Conservation (phyloP, 2,329 filamentous ascomycete species). For the Microthyrium microscopicum region DNA sequence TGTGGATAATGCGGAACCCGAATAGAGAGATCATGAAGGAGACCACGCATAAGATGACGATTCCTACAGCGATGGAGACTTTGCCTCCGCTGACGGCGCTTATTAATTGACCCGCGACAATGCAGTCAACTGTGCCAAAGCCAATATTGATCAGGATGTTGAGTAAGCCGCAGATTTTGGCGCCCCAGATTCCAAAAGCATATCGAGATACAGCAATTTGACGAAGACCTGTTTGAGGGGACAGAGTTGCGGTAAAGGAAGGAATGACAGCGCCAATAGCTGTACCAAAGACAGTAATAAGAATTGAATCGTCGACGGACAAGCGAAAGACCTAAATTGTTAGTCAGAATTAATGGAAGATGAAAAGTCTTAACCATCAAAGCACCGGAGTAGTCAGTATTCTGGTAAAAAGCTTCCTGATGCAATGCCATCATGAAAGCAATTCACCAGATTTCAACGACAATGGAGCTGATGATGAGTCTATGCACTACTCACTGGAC, state of each 20-base stretch:
- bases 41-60: slow-evolving; percentile 42
- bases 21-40: slow-evolving; percentile 45
- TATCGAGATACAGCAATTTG: slow-evolving; percentile 46
- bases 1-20: slow-evolving; percentile 38
- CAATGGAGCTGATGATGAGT: too few species aligned
- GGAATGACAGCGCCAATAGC: not conserved
- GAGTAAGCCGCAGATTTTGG: slow-evolving; percentile 44
- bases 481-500: too few species aligned
- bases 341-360: too few species aligned
- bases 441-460: too few species aligned
- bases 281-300: not conserved
- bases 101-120: slow-evolving; percentile 43
- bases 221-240: slow-evolving; percentile 42
- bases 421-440: too few species aligned
- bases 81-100: slow-evolving; percentile 34
- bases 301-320: too few species aligned
- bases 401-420: too few species aligned
- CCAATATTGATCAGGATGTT: slow-evolving; percentile 46
- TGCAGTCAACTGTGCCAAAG: slow-evolving; percentile 44
- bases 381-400: too few species aligned
- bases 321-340: too few species aligned
- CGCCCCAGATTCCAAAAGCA: slow-evolving; percentile 50
- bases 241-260: slow-evolving; percentile 28
- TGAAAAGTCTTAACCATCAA: too few species aligned
- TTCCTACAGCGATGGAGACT: slow-evolving; percentile 38